phyloP scores from a whole-genome alignment of 129 eudicot species.

The Glebionis coronaria region DNA sequence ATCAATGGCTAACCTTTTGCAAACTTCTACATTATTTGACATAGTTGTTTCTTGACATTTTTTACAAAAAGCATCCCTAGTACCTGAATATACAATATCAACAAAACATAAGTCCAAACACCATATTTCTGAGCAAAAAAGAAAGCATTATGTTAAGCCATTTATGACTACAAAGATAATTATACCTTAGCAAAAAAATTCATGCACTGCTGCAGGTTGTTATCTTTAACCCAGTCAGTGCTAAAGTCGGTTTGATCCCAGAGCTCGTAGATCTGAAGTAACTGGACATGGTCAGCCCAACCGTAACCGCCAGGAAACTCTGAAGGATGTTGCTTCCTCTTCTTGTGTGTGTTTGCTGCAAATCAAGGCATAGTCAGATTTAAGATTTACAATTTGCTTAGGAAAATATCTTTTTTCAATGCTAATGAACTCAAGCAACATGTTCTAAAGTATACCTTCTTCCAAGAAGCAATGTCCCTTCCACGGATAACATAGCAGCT shows the following conservation, averaged over 20 bases:
- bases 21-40: constrained; percentile 86
- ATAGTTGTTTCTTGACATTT: constrained; percentile 83
- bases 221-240: constrained; percentile 84
- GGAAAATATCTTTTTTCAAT: too few relatives aligned
- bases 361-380: constrained; percentile 3
- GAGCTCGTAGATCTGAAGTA: constrained; percentile 81
- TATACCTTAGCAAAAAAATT: too few relatives aligned
- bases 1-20: constrained; percentile 59
- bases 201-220: constrained; percentile 83
- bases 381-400: neutral
- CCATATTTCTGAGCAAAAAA: constrained; percentile 10
- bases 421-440: constrained; percentile 14
- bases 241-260: constrained; percentile 78
- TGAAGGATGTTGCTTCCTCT: constrained; percentile 69
- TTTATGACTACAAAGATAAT: too few relatives aligned
- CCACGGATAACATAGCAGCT: too few relatives aligned
- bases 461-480: constrained; percentile 79
- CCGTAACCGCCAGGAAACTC: constrained; percentile 91
- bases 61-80: constrained; percentile 91
- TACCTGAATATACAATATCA: constrained; percentile 38
- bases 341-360: constrained; percentile 70
- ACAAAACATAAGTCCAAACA: too few relatives aligned
- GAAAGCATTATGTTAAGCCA: too few relatives aligned
- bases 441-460: constrained; percentile 47
- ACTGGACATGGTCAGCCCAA: constrained; percentile 89